Evolutionary conservation across 1,284 basidiomycete species (phyloP).

Genomic region (Boletus smithii): DNA sequence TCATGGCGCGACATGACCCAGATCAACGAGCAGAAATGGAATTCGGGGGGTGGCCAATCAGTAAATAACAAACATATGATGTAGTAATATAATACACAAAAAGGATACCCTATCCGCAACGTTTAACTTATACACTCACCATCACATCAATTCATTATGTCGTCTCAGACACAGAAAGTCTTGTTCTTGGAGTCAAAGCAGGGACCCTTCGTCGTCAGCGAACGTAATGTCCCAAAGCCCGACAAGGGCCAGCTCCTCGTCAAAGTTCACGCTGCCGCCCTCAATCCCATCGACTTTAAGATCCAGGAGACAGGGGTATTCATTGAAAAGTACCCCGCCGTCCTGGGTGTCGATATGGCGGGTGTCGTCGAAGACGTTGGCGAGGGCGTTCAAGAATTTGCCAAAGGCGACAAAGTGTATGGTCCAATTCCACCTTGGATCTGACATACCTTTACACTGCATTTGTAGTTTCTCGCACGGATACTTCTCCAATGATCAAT

Average conservation of each 20-base stretch:
- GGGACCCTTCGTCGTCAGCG: constrained; percentile 21
- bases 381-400: constrained; percentile 32
- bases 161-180: constrained; percentile 27
- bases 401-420: constrained; percentile 43
- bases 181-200: constrained; percentile 26
- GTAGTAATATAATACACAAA: constrained; percentile 11
- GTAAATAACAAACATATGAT: constrained; percentile 26
- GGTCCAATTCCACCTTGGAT: constrained; percentile 6
- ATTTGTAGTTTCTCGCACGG: constrained; percentile 20
- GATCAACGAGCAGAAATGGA: constrained; percentile 26
- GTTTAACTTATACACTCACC: constrained; percentile 13
- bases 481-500: constrained; percentile 21
- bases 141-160: constrained; percentile 11
- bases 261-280: constrained; percentile 39
- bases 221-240: constrained; percentile 36
- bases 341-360: constrained; percentile 46
- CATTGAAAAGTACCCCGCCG: constrained; percentile 32
- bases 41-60: constrained; percentile 31
- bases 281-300: constrained; percentile 53
- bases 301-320: constrained; percentile 25
- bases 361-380: constrained; percentile 45
- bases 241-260: constrained; percentile 43
- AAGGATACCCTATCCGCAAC: constrained; percentile 6
- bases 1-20: constrained; percentile 29
- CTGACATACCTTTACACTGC: neutral